Percentiles rank a stretch among this genome's conserved stretches.
Evolutionary conservation across 768 basidiomycete species (phyloP).

Genomic region (Agrocybe praecox): DNA sequence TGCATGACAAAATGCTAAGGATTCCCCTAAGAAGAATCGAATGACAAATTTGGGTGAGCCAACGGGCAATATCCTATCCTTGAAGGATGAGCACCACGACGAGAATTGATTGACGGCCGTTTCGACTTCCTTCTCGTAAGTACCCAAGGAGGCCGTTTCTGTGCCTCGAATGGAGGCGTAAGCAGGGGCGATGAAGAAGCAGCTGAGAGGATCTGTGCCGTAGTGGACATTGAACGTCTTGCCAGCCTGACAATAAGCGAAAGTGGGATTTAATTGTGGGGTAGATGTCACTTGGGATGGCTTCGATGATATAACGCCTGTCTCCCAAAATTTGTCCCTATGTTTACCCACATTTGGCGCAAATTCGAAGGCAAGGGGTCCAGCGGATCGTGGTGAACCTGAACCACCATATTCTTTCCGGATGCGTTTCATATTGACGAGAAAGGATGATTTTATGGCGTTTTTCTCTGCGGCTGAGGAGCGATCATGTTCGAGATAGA

Average conservation of each 20-base stretch:
- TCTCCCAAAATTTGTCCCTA: slow-evolving; percentile 36
- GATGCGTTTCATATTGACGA: slow-evolving; percentile 18
- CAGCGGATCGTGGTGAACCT: slow-evolving; percentile 32
- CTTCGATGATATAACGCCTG: slow-evolving; percentile 37
- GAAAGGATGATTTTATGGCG: slow-evolving; percentile 21
- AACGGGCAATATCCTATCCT: slow-evolving; percentile 7
- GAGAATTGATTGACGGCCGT: slow-evolving; percentile 36
- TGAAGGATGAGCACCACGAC: slow-evolving; percentile 33
- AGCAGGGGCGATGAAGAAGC: slow-evolving; percentile 43
- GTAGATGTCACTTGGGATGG: slow-evolving; percentile 17
- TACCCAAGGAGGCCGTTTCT: neutral
- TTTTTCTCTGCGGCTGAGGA: slow-evolving; percentile 22
- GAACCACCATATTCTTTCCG: slow-evolving; percentile 6
- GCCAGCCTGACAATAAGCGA: slow-evolving; percentile 41
- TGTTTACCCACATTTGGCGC: neutral
- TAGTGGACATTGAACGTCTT: slow-evolving; percentile 43
- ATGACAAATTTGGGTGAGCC: slow-evolving; percentile 24
- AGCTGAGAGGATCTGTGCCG: slow-evolving; percentile 40
- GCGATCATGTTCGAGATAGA: slow-evolving; percentile 31
- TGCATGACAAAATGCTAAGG: slow-evolving; percentile 38
- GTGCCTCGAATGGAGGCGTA: slow-evolving; percentile 21
- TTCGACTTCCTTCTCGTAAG: slow-evolving; percentile 24
- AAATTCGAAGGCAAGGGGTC: slow-evolving; percentile 28
- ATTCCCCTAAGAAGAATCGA: slow-evolving; percentile 44
- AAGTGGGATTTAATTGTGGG: slow-evolving; percentile 46